Base-by-base conservation (phyloP, 331 rosid species). In the Prunus yedoensis region DNA sequence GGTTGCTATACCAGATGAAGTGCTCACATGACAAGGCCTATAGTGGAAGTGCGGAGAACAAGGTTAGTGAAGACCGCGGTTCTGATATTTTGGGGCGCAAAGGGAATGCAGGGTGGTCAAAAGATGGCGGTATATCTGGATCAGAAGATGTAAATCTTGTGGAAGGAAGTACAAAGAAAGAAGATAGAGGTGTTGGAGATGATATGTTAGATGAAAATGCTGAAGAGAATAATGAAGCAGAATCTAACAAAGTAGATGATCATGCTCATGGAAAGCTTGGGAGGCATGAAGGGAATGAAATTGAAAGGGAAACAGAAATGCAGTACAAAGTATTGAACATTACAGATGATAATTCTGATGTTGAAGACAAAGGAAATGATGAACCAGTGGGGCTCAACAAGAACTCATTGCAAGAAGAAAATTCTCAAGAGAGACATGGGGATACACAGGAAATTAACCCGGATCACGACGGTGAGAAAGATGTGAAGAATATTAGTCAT, bases 1-100 rank as follows among this genome's bases (percentile, higher is more conserved):
- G 90, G 91, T 67, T 85, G 83, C 57, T 82, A 3, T 87, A 82
- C 83, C 90, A 89, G 74, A 58, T 79, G 49, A 68, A 78, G 64
- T 47, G 78, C 20, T 82, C 90, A 16, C 50, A 47, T 70, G 71
- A 53, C 11, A 64, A 81, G 53, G 62, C 30, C 75, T 70, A 53
- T 27, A 70, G 51, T 35, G 49, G 60, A 18, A 30, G 32, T 30
- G 49, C 41, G 18, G n/a, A 54, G 12, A 41, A 7, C 8, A 64
- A 79, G 56, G 59, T 20, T 4, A 17, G 5, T 18, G 25, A 59
- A 59, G 41, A 11, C 18, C 70, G 4, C 4, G 59, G 49, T 74
- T 60, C 70, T 47, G 49, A 32, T 27, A n/a, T 28, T 60, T 61
- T 60, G 49, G 70, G 77, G 49, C 69, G 70, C 28, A 61, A 28